Evolutionary conservation across 306 rosid species (phyloP).

Genomic region (Comarum palustre): DNA sequence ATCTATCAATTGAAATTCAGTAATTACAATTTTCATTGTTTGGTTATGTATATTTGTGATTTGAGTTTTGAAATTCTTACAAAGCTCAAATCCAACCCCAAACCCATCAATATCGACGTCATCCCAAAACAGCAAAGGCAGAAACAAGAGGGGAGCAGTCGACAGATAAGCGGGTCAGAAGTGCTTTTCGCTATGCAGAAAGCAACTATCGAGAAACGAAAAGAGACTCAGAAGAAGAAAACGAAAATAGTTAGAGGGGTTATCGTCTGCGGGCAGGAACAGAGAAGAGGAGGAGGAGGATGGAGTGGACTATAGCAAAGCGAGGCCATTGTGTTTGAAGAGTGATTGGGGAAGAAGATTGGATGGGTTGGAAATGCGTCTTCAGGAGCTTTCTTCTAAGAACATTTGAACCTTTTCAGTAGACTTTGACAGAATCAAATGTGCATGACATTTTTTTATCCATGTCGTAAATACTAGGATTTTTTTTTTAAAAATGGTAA

Average conservation of each 20-base stretch:
- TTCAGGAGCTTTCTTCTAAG: constrained; percentile 48
- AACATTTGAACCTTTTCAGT: constrained; percentile 17
- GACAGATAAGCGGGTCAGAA: constrained; percentile 57
- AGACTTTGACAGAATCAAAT: neutral
- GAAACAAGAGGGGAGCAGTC: constrained; percentile 20
- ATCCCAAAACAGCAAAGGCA: constrained; percentile 1
- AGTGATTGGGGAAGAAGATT: constrained; percentile 46
- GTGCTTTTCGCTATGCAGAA: constrained; percentile 66
- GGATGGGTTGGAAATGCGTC: constrained; percentile 55
- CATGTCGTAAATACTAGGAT: neutral
- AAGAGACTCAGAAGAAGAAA: constrained; percentile 26
- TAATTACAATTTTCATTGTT: too few relatives aligned
- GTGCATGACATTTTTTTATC: neutral
- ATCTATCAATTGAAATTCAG: too few relatives aligned
- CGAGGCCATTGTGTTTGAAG: constrained; percentile 47
- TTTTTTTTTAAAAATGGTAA: too few relatives aligned
- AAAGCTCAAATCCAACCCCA: constrained; percentile 25
- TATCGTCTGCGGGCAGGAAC: constrained; percentile 32
- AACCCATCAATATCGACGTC: neutral
- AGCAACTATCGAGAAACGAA: constrained; percentile 38
- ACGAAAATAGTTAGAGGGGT: neutral
- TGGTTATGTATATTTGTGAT: too few relatives aligned
- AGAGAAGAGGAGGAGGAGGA: constrained; percentile 23
- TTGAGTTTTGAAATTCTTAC: too few relatives aligned
- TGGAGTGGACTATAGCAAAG: constrained; percentile 28